A percentile compares a stretch with the other conserved stretches of the same genome.
phyloP scores from a whole-genome alignment of 768 basidiomycete species.

The Amanita exitialis region DNA sequence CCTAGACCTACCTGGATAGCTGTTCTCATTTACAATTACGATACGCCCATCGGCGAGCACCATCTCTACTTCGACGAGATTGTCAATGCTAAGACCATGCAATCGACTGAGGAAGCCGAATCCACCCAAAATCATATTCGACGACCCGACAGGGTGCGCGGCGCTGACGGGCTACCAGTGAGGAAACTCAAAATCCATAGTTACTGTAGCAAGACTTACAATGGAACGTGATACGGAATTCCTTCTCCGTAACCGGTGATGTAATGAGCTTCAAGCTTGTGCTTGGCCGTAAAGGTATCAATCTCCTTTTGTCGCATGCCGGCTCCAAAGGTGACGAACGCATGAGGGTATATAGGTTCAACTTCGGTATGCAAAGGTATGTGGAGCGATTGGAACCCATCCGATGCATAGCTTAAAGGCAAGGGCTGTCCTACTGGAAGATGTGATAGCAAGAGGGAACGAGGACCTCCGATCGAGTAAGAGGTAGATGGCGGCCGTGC shows the following conservation, averaged over 20 bases:
- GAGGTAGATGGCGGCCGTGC: not conserved
- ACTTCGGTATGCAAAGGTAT: conserved; percentile 31
- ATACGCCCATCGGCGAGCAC: conserved; percentile 88
- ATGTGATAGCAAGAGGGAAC: conserved; percentile 16
- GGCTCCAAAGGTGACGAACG: conserved; percentile 81
- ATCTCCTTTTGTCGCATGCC: conserved; percentile 81
- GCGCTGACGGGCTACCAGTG: conserved; percentile 32
- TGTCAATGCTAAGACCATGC: conserved; percentile 82
- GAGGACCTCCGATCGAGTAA: not conserved
- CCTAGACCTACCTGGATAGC: conserved; percentile 44
- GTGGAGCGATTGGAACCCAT: not conserved
- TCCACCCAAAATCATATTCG: conserved; percentile 76
- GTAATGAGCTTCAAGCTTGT: conserved; percentile 54
- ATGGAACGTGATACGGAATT: conserved; percentile 75
- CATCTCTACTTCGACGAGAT: conserved; percentile 85
- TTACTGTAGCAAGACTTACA: conserved; percentile 32
- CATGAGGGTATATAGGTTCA: conserved; percentile 56
- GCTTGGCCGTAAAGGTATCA: conserved; percentile 61
- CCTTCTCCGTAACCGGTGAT: conserved; percentile 36
- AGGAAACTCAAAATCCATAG: conserved; percentile 5
- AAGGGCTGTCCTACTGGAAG: conserved; percentile 15
- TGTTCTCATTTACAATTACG: conserved; percentile 62
- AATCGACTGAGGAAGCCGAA: conserved; percentile 83
- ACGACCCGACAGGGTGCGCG: conserved; percentile 72
- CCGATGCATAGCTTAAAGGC: conserved; percentile 9